Evolutionary conservation across 2,329 filamentous ascomycete species (phyloP).

Genomic region (Penicillium vulpinum): DNA sequence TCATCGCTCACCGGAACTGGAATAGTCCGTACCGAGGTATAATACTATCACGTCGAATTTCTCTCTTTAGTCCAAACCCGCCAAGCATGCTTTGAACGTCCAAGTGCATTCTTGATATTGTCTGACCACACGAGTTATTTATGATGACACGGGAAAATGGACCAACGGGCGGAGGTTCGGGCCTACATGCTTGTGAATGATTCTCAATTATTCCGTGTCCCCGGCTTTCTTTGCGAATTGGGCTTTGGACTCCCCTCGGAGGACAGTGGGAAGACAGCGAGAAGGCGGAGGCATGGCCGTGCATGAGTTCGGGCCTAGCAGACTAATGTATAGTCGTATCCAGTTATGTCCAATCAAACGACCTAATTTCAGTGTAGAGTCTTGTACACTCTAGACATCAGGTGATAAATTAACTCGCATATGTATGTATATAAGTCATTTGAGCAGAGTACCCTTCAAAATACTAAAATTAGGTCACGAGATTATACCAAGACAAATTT

Average conservation of each 20-base stretch:
- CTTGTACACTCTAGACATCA: background rate
- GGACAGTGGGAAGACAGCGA: background rate
- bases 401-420: background rate
- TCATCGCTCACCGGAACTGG: background rate
- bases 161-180: background rate
- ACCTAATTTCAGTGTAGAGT: background rate
- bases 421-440: conserved; percentile 2
- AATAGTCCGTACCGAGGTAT: background rate
- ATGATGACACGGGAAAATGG: background rate
- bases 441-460: background rate
- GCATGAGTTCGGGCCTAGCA: conserved; percentile 8
- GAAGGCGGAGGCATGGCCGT: conserved; percentile 6
- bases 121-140: background rate
- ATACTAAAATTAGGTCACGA: background rate
- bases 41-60: background rate
- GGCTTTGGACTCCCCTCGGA: background rate
- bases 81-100: conserved; percentile 5
- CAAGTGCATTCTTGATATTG: conserved; percentile 1
- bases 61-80: background rate
- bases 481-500: background rate
- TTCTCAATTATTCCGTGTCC: background rate
- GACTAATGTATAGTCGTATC: background rate
- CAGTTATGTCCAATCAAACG: conserved; percentile 1
- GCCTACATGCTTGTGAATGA: background rate
- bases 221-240: conserved; percentile 1